Evolutionary conservation across 192 early-diverging fungal genomes (phyloP).

Genomic region (Phycomyces nitens): DNA sequence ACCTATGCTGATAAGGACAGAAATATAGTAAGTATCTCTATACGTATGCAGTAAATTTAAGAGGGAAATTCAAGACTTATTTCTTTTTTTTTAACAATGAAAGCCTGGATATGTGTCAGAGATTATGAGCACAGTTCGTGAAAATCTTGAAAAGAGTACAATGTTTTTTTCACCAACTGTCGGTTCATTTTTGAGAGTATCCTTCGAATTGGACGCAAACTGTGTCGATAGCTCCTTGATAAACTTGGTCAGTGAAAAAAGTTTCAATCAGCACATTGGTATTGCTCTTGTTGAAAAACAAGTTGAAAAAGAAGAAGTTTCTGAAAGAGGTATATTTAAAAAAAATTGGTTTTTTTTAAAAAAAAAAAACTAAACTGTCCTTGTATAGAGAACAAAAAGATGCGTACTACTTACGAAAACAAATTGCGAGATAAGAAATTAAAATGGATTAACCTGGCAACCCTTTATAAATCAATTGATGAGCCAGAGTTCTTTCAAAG

Average conservation of each 20-base stretch:
- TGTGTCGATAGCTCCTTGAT: conserved; percentile 33
- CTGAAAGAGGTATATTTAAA: conserved; percentile 27
- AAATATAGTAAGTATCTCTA: conserved; percentile 28
- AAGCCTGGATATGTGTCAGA: conserved; percentile 23
- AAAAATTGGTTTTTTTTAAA: not conserved
- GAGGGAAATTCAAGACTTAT: too few species aligned
- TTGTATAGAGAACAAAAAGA: not conserved
- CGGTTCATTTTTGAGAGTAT: conserved; percentile 48
- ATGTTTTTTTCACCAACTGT: conserved; percentile 44
- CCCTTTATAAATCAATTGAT: conserved; percentile 61
- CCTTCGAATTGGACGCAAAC: conserved; percentile 36
- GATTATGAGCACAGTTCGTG: conserved; percentile 23
- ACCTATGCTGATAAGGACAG: conserved; percentile 25
- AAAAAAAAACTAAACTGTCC: not conserved
- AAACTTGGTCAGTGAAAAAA: conserved; percentile 31
- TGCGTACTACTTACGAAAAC: not conserved
- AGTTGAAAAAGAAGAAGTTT: conserved; percentile 17
- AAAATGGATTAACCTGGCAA: conserved; percentile 59
- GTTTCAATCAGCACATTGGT: conserved; percentile 51
- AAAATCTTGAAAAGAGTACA: conserved; percentile 34
- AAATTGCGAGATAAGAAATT: not conserved
- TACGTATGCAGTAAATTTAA: too few species aligned
- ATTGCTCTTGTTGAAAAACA: conserved; percentile 49
- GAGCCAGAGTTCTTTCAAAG: conserved; percentile 61
- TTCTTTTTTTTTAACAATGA: not conserved